Conservation (phyloP, 129 eudicot species). For the Saposhnikovia divaricata region DNA sequence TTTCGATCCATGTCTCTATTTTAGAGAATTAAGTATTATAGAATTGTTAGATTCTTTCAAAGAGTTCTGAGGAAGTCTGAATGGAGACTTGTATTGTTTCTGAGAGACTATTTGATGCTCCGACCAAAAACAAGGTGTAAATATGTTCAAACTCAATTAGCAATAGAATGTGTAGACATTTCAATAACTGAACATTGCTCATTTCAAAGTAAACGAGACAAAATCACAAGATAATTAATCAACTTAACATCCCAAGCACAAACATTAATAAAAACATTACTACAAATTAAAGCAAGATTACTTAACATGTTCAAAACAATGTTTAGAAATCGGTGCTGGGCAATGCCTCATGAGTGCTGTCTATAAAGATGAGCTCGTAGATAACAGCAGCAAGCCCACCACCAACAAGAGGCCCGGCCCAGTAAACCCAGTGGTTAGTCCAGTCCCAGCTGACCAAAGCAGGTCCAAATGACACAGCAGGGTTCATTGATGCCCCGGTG, state of each 20-base stretch:
- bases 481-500: conserved; percentile 65
- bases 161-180: no score
- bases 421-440: conserved; percentile 47
- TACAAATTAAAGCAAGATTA: background rate
- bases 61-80: no score
- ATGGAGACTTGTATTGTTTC: no score
- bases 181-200: background rate
- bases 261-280: background rate
- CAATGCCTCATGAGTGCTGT: conserved; percentile 42
- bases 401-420: conserved; percentile 51
- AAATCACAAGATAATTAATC: background rate
- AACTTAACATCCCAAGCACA: background rate
- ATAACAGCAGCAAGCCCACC: conserved; percentile 39
- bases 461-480: conserved; percentile 48
- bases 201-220: background rate
- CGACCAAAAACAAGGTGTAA: no score
- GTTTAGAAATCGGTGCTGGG: conserved; percentile 29
- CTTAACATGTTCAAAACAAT: background rate
- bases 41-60: no score
- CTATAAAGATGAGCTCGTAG: conserved; percentile 40
- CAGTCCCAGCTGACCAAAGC: conserved; percentile 45
- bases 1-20: no score
- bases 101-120: no score
- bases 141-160: no score
- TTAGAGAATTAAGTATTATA: no score